These are phyloP conservation scores for Trichosporon asahii DNA, from an alignment of 1,284 basidiomycete species.

Conservation along the genomic window DNA sequence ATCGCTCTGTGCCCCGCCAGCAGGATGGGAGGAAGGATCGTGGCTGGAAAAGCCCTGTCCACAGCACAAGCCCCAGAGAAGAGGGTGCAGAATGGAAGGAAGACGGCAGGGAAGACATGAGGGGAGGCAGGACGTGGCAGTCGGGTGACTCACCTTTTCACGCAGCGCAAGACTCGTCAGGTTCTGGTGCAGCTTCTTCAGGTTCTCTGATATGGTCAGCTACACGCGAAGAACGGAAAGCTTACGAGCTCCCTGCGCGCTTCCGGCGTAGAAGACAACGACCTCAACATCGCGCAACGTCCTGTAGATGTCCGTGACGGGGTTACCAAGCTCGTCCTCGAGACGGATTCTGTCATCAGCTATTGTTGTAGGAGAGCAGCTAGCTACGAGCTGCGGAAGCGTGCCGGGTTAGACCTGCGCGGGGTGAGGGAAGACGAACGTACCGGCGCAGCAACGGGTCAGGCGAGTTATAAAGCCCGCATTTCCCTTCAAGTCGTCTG, in stretches of 20 bases:
- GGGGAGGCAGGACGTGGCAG: background rate
- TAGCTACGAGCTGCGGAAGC: no score
- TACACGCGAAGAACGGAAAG: background rate
- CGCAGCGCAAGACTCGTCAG: conserved; percentile 17
- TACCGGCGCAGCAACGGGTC: conserved; percentile 49
- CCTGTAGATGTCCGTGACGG: conserved; percentile 41
- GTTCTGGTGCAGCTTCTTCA: conserved; percentile 12
- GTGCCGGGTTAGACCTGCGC: no score
- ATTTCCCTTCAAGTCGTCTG: conserved; percentile 40
- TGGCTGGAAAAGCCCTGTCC: no score
- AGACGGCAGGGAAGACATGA: background rate
- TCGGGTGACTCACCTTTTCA: conserved; percentile 17
- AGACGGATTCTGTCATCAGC: conserved; percentile 42
- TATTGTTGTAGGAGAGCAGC: no score
- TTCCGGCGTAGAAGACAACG: conserved; percentile 50
- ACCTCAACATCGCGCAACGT: conserved; percentile 46
- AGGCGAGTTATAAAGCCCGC: conserved; percentile 44
- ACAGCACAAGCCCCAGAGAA: no score
- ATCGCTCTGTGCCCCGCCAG: no score
- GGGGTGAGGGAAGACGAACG: conserved; percentile 13
- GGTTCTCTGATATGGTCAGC: conserved; percentile 21
- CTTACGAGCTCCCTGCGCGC: conserved; percentile 43
- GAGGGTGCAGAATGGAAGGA: no score
- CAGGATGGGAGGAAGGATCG: no score
- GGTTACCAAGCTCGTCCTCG: conserved; percentile 42